Evolutionary conservation across 1,284 basidiomycete genomes (phyloP), one percentile per base, ranked within the genome.

Genomic region (Amylostereum areolatum): DNA sequence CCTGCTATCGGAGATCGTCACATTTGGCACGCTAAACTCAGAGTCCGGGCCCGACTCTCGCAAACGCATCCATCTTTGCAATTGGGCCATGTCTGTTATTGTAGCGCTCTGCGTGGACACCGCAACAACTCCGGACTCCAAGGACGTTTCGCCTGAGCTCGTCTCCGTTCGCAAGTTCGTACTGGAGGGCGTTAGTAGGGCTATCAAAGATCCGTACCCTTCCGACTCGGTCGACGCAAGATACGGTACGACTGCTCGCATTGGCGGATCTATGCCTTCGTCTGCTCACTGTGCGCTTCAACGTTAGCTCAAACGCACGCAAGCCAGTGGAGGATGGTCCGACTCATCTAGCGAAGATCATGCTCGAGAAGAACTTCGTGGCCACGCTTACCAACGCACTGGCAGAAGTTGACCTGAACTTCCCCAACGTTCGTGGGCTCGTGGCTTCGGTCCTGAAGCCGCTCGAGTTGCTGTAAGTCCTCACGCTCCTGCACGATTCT

Each of bases 351-450:
- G 93, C 97, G 39, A 99, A 98, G 72, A 80, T 95, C 55, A 99
- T 99, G 97, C 71, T 99, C 42, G 97, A 99, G 73, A 97, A 98
- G 74, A 93, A 92, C 63, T 97, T 91, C 60, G 97, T 98, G 24
- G 79, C 88, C 5, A 85, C 89, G 3, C 73, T 99, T 32, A 98
- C 97, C 0, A 87, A 77, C 46, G 89, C 93, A 9, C 76, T 98
- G 7, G 86, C 91, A 5, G 97, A 99, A 50, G 83, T 97, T 35
- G 97, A 99, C 62, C 78, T 98, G 47, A 97, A 97, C 64, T 96
- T 95, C 68, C 97, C 97, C 2, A 86, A 95, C 57, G 84, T 97
- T 56, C 85, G 89, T 51, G 80, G 81, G 35, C 75, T 98, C 29
- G 84, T 99, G 12, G 85, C 88, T 24, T 84, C 89, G 1, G 83